Conservation (phyloP, 352 stramenopile genomes). For the Globisporangium uncinulatum region DNA sequence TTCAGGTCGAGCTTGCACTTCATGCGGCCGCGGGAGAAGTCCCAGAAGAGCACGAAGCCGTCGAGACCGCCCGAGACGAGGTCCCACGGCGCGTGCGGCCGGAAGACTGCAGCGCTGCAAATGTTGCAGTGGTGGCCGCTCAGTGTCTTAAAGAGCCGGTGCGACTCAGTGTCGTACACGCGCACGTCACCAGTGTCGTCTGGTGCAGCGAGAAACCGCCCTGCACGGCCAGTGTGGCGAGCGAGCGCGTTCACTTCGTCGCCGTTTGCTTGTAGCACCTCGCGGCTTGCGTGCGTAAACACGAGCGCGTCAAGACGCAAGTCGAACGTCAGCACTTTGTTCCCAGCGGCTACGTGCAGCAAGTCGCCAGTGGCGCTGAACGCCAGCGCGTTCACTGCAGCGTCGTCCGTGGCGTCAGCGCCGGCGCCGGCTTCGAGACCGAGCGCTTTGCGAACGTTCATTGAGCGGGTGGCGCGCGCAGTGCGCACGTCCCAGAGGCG, state of each 20-base stretch:
- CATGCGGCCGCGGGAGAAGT: slow-evolving; percentile 60
- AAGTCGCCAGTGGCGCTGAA: slow-evolving; percentile 38
- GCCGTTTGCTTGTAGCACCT: slow-evolving; percentile 53
- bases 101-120: slow-evolving; percentile 61
- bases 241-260: slow-evolving; percentile 68
- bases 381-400: slow-evolving; percentile 61
- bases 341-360: slow-evolving; percentile 53
- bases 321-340: slow-evolving; percentile 67
- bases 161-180: slow-evolving; percentile 53
- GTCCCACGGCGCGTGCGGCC: slow-evolving; percentile 66
- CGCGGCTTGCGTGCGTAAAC: slow-evolving; percentile 40
- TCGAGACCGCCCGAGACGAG: slow-evolving; percentile 70
- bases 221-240: slow-evolving; percentile 37
- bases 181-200: slow-evolving; percentile 69
- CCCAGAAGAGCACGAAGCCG: slow-evolving; percentile 67
- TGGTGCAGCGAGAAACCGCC: slow-evolving; percentile 52
- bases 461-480: slow-evolving; percentile 43
- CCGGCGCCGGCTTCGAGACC: slow-evolving; percentile 13
- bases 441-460: slow-evolving; percentile 58
- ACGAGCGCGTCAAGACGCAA: slow-evolving; percentile 52
- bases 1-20: slow-evolving; percentile 73
- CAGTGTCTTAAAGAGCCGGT: slow-evolving; percentile 60
- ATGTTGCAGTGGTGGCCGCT: slow-evolving; percentile 65
- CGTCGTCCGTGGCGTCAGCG: slow-evolving; percentile 23
- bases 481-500: slow-evolving; percentile 69